Evolutionary conservation across 192 early-diverging fungal species (phyloP).

Genomic region (Paraglomus occultum): DNA sequence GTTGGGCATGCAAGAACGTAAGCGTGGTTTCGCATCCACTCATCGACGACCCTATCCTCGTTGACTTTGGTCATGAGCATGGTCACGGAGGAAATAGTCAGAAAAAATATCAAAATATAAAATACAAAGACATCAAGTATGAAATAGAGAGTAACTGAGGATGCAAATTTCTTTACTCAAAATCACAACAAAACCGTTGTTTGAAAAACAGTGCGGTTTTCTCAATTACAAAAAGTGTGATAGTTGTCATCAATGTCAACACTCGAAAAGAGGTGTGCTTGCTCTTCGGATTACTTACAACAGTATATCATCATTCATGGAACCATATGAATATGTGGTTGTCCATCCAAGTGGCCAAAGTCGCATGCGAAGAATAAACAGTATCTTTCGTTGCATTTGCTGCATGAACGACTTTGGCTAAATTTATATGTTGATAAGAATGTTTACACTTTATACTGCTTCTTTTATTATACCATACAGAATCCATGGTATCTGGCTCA

Average conservation of each 20-base stretch:
- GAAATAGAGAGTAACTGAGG: background rate
- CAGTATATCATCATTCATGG: too few species aligned
- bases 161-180: background rate
- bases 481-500: conserved; percentile 23
- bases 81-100: too few species aligned
- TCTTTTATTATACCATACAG: background rate
- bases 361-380: background rate
- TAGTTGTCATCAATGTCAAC: conserved; percentile 21
- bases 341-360: background rate
- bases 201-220: conserved; percentile 6
- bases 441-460: background rate
- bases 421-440: conserved; percentile 3
- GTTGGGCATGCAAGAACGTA: conserved; percentile 27
- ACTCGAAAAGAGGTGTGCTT: conserved; percentile 23
- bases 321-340: too few species aligned
- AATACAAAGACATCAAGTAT: too few species aligned
- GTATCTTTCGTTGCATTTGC: conserved; percentile 3
- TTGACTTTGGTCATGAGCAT: too few species aligned
- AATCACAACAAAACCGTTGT: background rate
- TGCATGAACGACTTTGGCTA: background rate
- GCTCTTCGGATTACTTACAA: background rate
- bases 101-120: too few species aligned
- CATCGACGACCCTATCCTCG: too few species aligned
- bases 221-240: conserved; percentile 25
- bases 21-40: background rate